phyloP scores from a whole-genome alignment of 2,329 filamentous ascomycete species.

The Davidsoniella eucalypti region DNA sequence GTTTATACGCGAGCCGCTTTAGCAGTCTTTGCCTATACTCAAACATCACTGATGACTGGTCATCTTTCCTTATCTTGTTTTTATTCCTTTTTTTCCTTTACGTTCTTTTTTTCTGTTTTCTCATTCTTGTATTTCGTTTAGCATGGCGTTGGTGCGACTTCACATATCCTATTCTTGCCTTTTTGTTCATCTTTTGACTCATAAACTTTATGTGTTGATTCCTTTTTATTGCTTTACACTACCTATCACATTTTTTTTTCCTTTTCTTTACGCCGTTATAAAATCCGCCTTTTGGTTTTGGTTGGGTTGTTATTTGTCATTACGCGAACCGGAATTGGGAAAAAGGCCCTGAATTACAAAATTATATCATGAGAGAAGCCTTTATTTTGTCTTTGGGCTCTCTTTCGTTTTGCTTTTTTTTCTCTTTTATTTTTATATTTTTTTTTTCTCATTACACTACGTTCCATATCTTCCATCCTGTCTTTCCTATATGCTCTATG shows the following conservation, averaged over 20 bases:
- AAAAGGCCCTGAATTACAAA: neutral
- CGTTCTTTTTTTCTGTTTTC: neutral
- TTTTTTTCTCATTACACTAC: neutral
- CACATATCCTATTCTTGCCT: conserved; percentile 3
- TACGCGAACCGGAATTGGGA: neutral
- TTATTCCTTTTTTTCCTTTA: neutral
- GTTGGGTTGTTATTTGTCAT: neutral
- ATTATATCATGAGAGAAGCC: neutral
- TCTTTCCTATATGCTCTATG: neutral
- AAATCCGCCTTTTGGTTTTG: neutral
- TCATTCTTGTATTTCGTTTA: conserved; percentile 7
- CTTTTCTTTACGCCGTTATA: neutral
- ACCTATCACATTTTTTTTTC: neutral
- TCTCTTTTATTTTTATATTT: no score
- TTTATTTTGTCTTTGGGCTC: neutral
- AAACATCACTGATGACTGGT: neutral
- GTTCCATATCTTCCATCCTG: neutral
- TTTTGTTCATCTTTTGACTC: neutral
- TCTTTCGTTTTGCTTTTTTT: conserved; percentile 2
- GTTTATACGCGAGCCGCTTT: neutral
- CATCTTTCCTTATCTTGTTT: conserved; percentile 1
- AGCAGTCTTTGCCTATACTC: neutral
- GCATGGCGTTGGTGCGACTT: neutral
- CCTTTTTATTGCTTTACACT: no score
- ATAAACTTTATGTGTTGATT: neutral